Evolutionary conservation across 2,329 filamentous ascomycete species (phyloP).

Genomic region (Talaromyces piceae): DNA sequence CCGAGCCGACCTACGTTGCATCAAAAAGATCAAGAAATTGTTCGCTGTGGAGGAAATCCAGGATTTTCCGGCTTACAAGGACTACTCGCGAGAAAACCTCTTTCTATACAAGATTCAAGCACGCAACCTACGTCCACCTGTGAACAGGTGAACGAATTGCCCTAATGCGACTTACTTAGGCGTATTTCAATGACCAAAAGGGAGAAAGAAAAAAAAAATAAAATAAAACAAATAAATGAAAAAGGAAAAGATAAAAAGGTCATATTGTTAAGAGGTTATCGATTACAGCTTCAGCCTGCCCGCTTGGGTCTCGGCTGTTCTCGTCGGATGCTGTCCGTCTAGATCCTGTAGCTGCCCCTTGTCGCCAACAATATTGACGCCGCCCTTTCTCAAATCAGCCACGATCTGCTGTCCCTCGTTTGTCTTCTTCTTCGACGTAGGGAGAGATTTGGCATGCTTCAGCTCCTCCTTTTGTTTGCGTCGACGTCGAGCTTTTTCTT

Average conservation of each 20-base stretch:
- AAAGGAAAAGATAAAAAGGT: background rate
- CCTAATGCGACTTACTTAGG: no score
- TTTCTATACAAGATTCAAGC: conserved; percentile 31
- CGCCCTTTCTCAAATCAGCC: conserved; percentile 69
- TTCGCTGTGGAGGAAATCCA: conserved; percentile 57
- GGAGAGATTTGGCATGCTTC: conserved; percentile 49
- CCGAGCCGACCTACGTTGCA: conserved; percentile 68
- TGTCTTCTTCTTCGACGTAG: conserved; percentile 40
- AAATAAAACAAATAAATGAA: background rate
- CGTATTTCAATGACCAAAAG: conserved; percentile 3
- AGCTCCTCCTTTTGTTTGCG: conserved; percentile 80
- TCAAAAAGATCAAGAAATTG: conserved; percentile 61
- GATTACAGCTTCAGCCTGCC: conserved; percentile 30
- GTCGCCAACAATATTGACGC: conserved; percentile 85
- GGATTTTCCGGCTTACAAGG: conserved; percentile 43
- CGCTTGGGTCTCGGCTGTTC: conserved; percentile 16
- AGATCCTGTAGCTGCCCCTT: conserved; percentile 80
- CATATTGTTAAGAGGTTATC: background rate
- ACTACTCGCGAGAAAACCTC: conserved; percentile 32
- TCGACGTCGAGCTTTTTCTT: conserved; percentile 71
- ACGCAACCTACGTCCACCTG: conserved; percentile 13
- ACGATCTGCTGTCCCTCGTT: conserved; percentile 49
- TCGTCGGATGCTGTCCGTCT: conserved; percentile 63
- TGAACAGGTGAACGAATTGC: no score
- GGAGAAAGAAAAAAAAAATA: background rate